These are phyloP conservation scores for Venturia oleaginea DNA, from an alignment of 2,329 filamentous ascomycete genomes.

Conservation along the genomic window DNA sequence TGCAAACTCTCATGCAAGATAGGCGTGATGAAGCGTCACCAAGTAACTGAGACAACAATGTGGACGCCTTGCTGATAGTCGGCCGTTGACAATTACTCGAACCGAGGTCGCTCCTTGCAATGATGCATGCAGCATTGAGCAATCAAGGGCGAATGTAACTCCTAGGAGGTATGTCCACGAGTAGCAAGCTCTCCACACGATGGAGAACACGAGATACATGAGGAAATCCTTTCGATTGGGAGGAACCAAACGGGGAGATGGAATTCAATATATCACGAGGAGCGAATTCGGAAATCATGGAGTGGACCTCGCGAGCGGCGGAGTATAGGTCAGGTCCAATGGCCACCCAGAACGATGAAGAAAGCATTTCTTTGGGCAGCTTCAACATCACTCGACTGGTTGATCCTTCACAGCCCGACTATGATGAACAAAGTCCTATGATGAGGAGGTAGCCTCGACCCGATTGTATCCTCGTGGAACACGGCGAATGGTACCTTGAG, in stretches of 20 bases:
- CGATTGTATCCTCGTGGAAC: background rate
- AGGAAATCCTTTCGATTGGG: background rate
- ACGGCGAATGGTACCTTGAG: conserved; percentile 1
- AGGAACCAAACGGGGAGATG: background rate
- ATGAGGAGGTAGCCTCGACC: background rate
- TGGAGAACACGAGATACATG: background rate
- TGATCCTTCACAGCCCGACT: background rate
- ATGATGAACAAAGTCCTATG: conserved; percentile 3
- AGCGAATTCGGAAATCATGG: background rate
- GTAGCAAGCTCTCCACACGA: background rate
- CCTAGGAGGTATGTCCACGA: background rate
- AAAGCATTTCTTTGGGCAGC: background rate
- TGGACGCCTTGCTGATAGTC: background rate
- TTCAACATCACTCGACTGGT: background rate
- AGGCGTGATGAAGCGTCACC: background rate
- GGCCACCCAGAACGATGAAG: background rate
- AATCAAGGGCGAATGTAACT: background rate
- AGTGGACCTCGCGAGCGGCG: background rate
- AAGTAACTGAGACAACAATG: background rate
- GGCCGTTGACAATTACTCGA: background rate
- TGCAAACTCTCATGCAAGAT: background rate
- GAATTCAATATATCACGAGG: background rate
- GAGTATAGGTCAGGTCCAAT: background rate
- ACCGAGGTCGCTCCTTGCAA: background rate
- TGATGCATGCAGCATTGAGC: too few species aligned